These are phyloP conservation scores for Trichoderma aggressivum DNA, from an alignment of 2,329 filamentous ascomycete genomes.

Conservation along the genomic window DNA sequence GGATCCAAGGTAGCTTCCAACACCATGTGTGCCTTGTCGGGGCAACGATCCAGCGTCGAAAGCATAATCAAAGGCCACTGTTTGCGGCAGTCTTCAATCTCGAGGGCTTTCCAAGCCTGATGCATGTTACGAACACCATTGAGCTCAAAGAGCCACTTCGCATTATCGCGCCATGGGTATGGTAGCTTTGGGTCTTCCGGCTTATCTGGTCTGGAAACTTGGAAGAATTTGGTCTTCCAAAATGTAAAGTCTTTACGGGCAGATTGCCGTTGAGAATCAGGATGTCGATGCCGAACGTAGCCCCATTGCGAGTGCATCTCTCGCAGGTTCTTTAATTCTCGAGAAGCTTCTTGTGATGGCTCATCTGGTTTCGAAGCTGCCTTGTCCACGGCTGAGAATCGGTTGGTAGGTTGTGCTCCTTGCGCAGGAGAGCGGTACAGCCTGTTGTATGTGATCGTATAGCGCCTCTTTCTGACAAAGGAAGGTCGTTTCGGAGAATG, in stretches of 20 bases:
- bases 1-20: slow-evolving; percentile 39
- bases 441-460: slow-evolving; percentile 11
- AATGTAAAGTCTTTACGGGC: slow-evolving; percentile 27
- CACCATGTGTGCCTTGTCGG: slow-evolving; percentile 32
- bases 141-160: slow-evolving; percentile 32
- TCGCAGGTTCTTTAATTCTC: slow-evolving; percentile 3
- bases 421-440: not conserved
- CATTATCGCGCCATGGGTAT: slow-evolving; percentile 29
- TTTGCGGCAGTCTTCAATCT: slow-evolving; percentile 25
- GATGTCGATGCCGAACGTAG: slow-evolving; percentile 29
- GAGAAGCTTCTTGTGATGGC: not conserved
- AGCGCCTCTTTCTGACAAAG: slow-evolving; percentile 2
- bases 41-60: slow-evolving; percentile 33
- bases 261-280: slow-evolving; percentile 23
- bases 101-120: slow-evolving; percentile 32
- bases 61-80: slow-evolving; percentile 37
- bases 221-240: slow-evolving; percentile 31
- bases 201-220: slow-evolving; percentile 19
- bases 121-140: slow-evolving; percentile 32
- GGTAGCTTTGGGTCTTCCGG: slow-evolving; percentile 19
- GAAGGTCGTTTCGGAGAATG: not conserved
- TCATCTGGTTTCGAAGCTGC: not conserved
- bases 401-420: not conserved
- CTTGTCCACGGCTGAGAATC: not conserved
- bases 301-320: slow-evolving; percentile 32